Conservation (phyloP, 2,329 filamentous ascomycete species). For the Botrytis medusae region DNA sequence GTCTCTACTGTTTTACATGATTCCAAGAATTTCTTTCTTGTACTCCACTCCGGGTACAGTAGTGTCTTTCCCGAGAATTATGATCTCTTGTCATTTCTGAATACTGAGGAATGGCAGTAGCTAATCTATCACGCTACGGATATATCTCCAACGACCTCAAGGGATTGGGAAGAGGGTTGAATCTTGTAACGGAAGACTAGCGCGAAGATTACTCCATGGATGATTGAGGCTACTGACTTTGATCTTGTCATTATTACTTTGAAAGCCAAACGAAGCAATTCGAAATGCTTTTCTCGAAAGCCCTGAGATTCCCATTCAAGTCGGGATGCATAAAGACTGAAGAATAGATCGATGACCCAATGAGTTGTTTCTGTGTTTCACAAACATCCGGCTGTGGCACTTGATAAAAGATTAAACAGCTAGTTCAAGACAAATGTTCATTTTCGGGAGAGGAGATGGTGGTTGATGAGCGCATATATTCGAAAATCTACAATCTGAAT, state of each 20-base stretch:
- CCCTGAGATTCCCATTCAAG: background rate
- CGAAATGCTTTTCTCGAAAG: background rate
- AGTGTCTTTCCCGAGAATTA: background rate
- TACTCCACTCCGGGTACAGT: background rate
- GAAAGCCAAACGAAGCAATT: background rate
- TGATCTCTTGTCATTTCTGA: background rate
- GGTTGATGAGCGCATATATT: background rate
- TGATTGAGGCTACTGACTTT: background rate
- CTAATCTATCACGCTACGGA: background rate
- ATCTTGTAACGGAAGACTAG: background rate
- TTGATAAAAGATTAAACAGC: background rate
- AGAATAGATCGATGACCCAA: constrained; percentile 9
- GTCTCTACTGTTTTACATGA: background rate
- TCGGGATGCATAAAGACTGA: background rate
- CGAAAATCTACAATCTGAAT: background rate
- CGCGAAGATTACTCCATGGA: background rate
- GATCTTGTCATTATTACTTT: background rate
- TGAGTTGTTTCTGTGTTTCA: constrained; percentile 5
- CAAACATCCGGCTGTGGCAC: background rate
- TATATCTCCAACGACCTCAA: background rate
- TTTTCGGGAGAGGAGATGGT: background rate
- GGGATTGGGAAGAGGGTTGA: no score
- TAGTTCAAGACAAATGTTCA: background rate
- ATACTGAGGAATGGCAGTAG: background rate
- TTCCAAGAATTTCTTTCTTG: background rate